phyloP scores from a whole-genome alignment of 371 early-diverging fungal genomes.

The Gilbertella persicaria region DNA sequence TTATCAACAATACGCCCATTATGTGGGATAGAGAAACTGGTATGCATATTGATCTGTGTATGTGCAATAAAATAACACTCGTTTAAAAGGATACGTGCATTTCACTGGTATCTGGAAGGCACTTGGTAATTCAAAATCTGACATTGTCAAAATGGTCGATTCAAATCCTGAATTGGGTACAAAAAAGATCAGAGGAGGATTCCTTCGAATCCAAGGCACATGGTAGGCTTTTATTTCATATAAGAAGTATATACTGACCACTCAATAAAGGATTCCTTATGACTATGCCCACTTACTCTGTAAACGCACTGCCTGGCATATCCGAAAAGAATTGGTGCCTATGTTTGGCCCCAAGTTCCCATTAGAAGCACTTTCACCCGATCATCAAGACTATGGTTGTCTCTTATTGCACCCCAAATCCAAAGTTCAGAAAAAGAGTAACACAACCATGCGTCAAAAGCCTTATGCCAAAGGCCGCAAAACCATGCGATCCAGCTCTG shows the following conservation, averaged over 20 bases:
- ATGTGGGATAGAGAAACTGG: constrained; percentile 78
- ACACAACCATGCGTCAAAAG: constrained; percentile 13
- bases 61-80: neutral
- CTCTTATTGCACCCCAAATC: constrained; percentile 37
- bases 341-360: constrained; percentile 64
- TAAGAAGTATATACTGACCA: neutral
- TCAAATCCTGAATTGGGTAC: constrained; percentile 64
- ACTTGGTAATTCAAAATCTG: constrained; percentile 67
- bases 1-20: constrained; percentile 59
- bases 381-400: constrained; percentile 52
- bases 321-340: constrained; percentile 62
- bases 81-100: constrained; percentile 55
- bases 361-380: constrained; percentile 53
- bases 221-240: constrained; percentile 38
- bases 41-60: neutral
- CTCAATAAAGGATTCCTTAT: constrained; percentile 54
- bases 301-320: constrained; percentile 55
- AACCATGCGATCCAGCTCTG: too few species aligned
- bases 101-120: constrained; percentile 81
- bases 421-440: constrained; percentile 5
- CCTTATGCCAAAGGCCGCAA: constrained; percentile 4
- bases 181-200: constrained; percentile 71
- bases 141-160: constrained; percentile 69
- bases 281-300: constrained; percentile 60
- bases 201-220: constrained; percentile 72